A percentile compares a stretch with the other conserved stretches of the same genome.
These are phyloP conservation scores for Gleditsia sinensis DNA, from an alignment of 306 rosid genomes.

Conservation along the genomic window DNA sequence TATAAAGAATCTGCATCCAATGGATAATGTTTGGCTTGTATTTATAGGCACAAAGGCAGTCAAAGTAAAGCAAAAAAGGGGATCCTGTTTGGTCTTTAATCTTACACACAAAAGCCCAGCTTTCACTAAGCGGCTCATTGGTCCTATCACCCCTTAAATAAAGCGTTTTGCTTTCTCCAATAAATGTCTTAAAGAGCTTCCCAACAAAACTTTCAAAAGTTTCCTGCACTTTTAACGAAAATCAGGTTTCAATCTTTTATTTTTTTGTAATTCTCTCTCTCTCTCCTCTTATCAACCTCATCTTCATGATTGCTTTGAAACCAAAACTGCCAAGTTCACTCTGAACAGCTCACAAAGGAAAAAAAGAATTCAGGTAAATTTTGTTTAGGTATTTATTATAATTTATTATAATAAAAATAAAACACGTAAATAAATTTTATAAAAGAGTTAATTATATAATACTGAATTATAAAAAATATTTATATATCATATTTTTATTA, in stretches of 20 bases:
- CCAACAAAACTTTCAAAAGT: slow-evolving; percentile 22
- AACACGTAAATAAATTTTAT: too few species aligned
- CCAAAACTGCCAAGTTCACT: neutral
- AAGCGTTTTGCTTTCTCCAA: slow-evolving; percentile 60
- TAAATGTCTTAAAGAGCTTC: slow-evolving; percentile 32
- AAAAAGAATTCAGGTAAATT: too few species aligned
- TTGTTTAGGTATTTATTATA: too few species aligned
- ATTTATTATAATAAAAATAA: too few species aligned
- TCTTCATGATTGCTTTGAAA: slow-evolving; percentile 28
- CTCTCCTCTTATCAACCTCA: neutral
- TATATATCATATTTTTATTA: too few species aligned
- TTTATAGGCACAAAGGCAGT: slow-evolving; percentile 20
- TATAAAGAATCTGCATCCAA: neutral
- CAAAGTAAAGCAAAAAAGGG: slow-evolving; percentile 32
- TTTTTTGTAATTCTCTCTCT: neutral
- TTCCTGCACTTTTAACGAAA: slow-evolving; percentile 46
- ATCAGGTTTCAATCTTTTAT: slow-evolving; percentile 33
- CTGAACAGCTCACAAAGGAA: neutral
- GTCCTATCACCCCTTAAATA: slow-evolving; percentile 44
- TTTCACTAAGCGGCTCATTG: slow-evolving; percentile 30
- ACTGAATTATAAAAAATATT: too few species aligned
- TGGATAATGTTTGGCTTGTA: neutral
- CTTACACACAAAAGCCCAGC: slow-evolving; percentile 13
- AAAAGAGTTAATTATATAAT: too few species aligned
- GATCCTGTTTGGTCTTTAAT: slow-evolving; percentile 30